These are phyloP conservation scores for Penicillium simplicissimum DNA, from an alignment of 495 filamentous ascomycete species.

Conservation along the genomic window DNA sequence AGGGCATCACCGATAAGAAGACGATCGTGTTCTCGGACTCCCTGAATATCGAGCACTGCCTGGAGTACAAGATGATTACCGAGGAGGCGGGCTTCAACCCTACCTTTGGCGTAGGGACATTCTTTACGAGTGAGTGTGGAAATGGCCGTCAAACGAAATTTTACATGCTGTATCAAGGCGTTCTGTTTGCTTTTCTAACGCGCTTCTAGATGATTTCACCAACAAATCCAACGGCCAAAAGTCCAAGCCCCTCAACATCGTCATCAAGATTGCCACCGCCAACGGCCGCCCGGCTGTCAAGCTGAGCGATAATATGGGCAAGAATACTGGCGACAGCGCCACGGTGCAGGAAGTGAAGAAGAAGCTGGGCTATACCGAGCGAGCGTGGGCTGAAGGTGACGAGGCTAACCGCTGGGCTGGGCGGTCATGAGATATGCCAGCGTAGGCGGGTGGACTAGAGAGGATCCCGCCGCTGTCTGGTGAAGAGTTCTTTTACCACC, in stretches of 20 bases:
- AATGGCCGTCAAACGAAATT: too few relatives aligned
- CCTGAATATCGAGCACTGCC: conserved; percentile 83
- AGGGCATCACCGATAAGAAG: conserved; percentile 79
- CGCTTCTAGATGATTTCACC: conserved; percentile 70
- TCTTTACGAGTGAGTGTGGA: conserved; percentile 71
- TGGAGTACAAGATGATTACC: conserved; percentile 81
- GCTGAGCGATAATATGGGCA: conserved; percentile 94
- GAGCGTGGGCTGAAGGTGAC: conserved; percentile 78
- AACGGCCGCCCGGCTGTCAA: conserved; percentile 84
- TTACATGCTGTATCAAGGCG: too few relatives aligned
- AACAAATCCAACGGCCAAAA: conserved; percentile 69
- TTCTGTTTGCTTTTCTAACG: neutral
- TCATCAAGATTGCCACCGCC: conserved; percentile 91
- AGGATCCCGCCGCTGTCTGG: neutral
- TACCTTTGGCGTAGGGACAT: conserved; percentile 91
- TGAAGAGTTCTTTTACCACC: neutral
- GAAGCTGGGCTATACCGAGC: conserved; percentile 81
- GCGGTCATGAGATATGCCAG: conserved; percentile 11
- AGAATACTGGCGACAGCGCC: conserved; percentile 85
- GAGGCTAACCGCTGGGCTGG: conserved; percentile 79
- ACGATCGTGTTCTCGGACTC: conserved; percentile 97
- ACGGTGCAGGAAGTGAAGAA: conserved; percentile 83
- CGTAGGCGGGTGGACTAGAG: neutral
- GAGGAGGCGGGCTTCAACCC: conserved; percentile 79
- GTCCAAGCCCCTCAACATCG: conserved; percentile 93